A percentile compares a stretch with the other conserved stretches of the same genome.
Evolutionary conservation across 768 basidiomycete genomes (phyloP).

Genomic region (Xerocomellus dryophilus): DNA sequence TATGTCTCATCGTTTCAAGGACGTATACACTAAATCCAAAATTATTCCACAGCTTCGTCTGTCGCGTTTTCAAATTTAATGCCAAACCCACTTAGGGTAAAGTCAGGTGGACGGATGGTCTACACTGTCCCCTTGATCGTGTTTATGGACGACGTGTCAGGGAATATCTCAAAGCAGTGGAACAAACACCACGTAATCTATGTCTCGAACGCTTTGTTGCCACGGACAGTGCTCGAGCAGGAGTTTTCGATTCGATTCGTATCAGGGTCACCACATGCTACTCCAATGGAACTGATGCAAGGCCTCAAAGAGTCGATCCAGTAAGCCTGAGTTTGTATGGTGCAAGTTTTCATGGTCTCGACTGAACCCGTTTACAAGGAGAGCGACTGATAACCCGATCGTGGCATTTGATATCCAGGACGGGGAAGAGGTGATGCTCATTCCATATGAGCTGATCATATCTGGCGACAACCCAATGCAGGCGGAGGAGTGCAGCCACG

Average conservation of each 20-base stretch:
- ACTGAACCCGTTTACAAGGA: neutral
- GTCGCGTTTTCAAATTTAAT: neutral
- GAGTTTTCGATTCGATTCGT: slow-evolving; percentile 31
- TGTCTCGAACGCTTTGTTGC: slow-evolving; percentile 31
- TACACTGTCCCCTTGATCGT: slow-evolving; percentile 25
- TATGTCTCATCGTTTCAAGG: neutral
- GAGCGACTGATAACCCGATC: too few relatives aligned
- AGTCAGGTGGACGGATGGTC: slow-evolving; percentile 19
- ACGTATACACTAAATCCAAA: neutral
- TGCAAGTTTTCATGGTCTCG: too few relatives aligned
- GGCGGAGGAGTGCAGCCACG: slow-evolving; percentile 31
- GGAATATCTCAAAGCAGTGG: slow-evolving; percentile 37
- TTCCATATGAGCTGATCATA: too few relatives aligned
- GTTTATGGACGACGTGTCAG: slow-evolving; percentile 37
- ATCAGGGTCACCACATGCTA: slow-evolving; percentile 32
- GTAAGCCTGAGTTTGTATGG: slow-evolving; percentile 7
- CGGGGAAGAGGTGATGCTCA: too few relatives aligned
- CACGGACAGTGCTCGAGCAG: slow-evolving; percentile 30
- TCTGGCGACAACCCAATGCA: too few relatives aligned
- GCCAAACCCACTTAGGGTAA: slow-evolving; percentile 19
- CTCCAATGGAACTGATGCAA: slow-evolving; percentile 32
- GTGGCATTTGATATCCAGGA: too few relatives aligned
- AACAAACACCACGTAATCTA: slow-evolving; percentile 36
- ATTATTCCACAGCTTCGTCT: neutral
- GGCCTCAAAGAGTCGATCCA: slow-evolving; percentile 27